phyloP scores from a whole-genome alignment of 257 asterid genomes.

The Cordia subcordata region DNA sequence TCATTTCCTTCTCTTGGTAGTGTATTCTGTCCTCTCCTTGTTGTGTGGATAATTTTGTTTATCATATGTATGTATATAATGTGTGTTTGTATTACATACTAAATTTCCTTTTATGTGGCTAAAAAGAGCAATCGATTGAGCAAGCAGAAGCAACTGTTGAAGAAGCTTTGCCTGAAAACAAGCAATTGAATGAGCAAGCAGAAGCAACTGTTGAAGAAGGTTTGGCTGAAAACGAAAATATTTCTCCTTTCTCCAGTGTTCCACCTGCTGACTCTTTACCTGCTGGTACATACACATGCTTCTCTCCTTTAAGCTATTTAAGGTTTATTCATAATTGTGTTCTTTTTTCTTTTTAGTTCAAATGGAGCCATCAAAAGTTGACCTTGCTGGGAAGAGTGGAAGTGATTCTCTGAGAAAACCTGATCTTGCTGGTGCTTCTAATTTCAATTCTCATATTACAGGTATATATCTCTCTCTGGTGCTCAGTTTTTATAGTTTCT shows the following conservation, averaged over 20 bases:
- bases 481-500: neutral
- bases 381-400: conserved; percentile 21
- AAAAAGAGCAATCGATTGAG: neutral
- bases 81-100: neutral
- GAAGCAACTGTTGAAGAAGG: neutral
- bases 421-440: conserved; percentile 18
- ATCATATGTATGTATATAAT: neutral
- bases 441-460: conserved; percentile 18
- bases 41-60: neutral
- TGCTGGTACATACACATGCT: neutral
- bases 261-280: neutral
- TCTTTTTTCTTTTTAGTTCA: conserved; percentile 17
- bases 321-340: neutral
- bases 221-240: neutral
- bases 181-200: neutral
- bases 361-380: conserved; percentile 16
- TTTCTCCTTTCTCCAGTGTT: neutral
- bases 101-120: neutral
- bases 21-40: neutral
- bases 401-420: conserved; percentile 20
- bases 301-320: neutral
- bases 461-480: conserved; percentile 13
- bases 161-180: neutral
- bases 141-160: neutral
- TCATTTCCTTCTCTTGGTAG: neutral